Percentiles rank a stretch among this genome's conserved stretches.
These are phyloP conservation scores for Infundibulicybe gibba DNA, from an alignment of 768 basidiomycete species.

Conservation along the genomic window DNA sequence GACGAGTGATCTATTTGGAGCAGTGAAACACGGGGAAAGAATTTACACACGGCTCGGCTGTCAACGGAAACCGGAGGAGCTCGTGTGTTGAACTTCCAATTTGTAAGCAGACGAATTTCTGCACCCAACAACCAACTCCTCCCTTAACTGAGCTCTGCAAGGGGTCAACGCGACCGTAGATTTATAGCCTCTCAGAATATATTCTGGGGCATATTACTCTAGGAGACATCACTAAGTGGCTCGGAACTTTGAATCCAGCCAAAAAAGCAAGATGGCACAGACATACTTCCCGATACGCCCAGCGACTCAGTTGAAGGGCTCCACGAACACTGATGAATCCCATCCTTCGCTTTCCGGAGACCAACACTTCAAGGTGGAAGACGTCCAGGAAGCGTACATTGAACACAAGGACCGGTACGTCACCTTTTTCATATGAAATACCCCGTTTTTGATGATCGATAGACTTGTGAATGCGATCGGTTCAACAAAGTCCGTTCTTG, in stretches of 20 bases:
- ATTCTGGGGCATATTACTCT: neutral
- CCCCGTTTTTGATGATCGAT: slow-evolving; percentile 7
- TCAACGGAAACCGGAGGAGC: too few relatives aligned
- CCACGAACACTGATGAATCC: slow-evolving; percentile 21
- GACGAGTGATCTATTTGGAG: too few relatives aligned
- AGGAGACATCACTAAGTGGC: neutral
- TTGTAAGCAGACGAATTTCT: neutral
- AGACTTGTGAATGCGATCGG: slow-evolving; percentile 81
- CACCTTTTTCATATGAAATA: neutral
- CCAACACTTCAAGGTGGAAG: slow-evolving; percentile 55
- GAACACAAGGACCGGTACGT: slow-evolving; percentile 73
- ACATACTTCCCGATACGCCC: slow-evolving; percentile 32
- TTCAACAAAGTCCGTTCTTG: slow-evolving; percentile 62
- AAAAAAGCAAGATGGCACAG: slow-evolving; percentile 33
- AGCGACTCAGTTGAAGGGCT: slow-evolving; percentile 27
- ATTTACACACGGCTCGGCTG: too few relatives aligned
- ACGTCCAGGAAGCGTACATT: slow-evolving; percentile 74
- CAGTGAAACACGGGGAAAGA: too few relatives aligned
- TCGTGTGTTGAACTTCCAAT: too few relatives aligned
- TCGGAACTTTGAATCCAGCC: slow-evolving; percentile 1
- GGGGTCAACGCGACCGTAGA: too few relatives aligned
- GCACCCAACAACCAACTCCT: neutral
- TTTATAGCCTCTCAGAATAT: too few relatives aligned
- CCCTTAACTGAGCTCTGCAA: neutral
- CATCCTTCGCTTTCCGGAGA: slow-evolving; percentile 28